These are phyloP conservation scores for Delitschia confertaspora DNA, from an alignment of 495 filamentous ascomycete species.

Conservation along the genomic window DNA sequence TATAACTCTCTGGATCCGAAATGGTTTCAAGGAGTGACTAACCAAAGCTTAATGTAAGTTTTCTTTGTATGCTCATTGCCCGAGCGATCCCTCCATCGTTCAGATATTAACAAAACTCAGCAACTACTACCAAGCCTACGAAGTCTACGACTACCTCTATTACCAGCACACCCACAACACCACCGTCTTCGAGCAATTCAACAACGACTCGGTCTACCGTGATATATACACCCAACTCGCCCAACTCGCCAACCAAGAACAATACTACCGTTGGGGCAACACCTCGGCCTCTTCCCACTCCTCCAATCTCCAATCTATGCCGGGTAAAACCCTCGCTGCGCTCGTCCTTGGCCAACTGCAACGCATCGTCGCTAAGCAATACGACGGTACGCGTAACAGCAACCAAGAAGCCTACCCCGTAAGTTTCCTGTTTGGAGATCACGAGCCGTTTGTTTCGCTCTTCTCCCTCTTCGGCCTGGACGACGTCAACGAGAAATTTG, in stretches of 20 bases:
- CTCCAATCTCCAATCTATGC: conserved; percentile 43
- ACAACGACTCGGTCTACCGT: conserved; percentile 20
- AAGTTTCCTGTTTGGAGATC: conserved; percentile 59
- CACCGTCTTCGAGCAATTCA: conserved; percentile 45
- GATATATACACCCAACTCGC: conserved; percentile 48
- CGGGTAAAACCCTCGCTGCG: conserved; percentile 57
- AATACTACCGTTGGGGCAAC: conserved; percentile 52
- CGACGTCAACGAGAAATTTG: conserved; percentile 52
- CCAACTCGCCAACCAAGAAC: conserved; percentile 54
- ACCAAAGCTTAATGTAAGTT: conserved; percentile 17
- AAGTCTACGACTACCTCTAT: conserved; percentile 65
- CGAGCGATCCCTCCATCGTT: too few species aligned
- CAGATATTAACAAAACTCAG: conserved; percentile 1
- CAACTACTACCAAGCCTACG: conserved; percentile 48
- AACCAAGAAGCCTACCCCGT: conserved; percentile 42
- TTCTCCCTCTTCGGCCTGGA: conserved; percentile 55
- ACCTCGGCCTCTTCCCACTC: conserved; percentile 22
- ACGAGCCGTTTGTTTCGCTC: conserved; percentile 62
- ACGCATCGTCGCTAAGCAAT: conserved; percentile 35
- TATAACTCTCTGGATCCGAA: conserved; percentile 6
- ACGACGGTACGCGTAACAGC: conserved; percentile 14
- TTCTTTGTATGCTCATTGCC: neutral
- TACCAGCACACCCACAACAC: conserved; percentile 62
- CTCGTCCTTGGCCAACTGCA: conserved; percentile 51
- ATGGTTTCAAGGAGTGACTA: conserved; percentile 6